These are phyloP conservation scores for Aspergillus taichungensis DNA, from an alignment of 495 filamentous ascomycete genomes.

Conservation along the genomic window DNA sequence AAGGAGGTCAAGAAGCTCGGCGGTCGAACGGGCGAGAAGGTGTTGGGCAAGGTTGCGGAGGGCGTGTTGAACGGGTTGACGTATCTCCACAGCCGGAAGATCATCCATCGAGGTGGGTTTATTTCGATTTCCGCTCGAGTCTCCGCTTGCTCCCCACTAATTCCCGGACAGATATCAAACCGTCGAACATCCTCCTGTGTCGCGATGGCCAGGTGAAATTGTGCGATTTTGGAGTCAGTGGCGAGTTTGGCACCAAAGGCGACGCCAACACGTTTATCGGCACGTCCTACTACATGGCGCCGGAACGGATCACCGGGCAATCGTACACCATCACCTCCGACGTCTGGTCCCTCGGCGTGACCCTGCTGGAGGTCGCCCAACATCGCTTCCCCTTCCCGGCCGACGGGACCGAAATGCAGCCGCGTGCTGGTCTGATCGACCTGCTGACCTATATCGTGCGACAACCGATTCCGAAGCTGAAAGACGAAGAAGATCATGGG, in stretches of 20 bases:
- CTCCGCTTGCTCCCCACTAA: slow-evolving; percentile 2
- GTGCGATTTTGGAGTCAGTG: slow-evolving; percentile 95
- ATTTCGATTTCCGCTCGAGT: neutral
- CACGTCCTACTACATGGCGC: slow-evolving; percentile 98
- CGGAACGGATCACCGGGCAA: slow-evolving; percentile 93
- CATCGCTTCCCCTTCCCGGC: slow-evolving; percentile 97
- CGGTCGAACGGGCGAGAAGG: slow-evolving; percentile 92
- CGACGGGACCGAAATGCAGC: slow-evolving; percentile 86
- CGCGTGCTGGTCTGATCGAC: slow-evolving; percentile 83
- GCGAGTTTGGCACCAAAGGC: slow-evolving; percentile 96
- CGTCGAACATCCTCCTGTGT: slow-evolving; percentile 91
- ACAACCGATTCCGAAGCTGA: slow-evolving; percentile 90
- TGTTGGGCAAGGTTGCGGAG: slow-evolving; percentile 95
- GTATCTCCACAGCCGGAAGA: slow-evolving; percentile 92
- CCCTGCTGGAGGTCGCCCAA: slow-evolving; percentile 92
- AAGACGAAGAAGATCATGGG: slow-evolving; percentile 73
- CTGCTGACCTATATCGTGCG: slow-evolving; percentile 94
- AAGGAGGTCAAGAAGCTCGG: slow-evolving; percentile 92
- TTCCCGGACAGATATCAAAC: slow-evolving; percentile 70
- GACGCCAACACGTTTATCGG: slow-evolving; percentile 99
- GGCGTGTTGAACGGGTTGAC: slow-evolving; percentile 90
- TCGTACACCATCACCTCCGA: slow-evolving; percentile 97
- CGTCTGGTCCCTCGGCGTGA: slow-evolving; percentile 95
- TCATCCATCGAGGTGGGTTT: slow-evolving; percentile 74
- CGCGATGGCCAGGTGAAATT: slow-evolving; percentile 91